These are phyloP conservation scores for Bruguiera hainesii DNA, from an alignment of 441 rosid genomes.

Conservation along the genomic window DNA sequence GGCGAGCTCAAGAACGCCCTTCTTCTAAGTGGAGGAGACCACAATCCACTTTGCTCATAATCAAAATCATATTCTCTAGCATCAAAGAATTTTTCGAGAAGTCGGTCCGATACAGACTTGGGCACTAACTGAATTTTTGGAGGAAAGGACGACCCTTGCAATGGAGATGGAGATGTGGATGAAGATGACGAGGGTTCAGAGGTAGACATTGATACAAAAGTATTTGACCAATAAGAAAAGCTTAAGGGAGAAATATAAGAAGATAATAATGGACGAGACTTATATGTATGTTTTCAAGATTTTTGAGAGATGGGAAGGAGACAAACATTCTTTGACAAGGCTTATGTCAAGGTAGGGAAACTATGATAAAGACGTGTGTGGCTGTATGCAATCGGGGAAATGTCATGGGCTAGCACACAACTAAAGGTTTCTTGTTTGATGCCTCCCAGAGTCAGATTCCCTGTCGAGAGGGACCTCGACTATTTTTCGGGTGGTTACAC, in stretches of 20 bases:
- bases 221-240: background rate
- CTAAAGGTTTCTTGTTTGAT: background rate
- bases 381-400: constrained; percentile 23
- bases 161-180: background rate
- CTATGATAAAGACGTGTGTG: constrained; percentile 42
- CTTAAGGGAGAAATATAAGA: background rate
- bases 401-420: constrained; percentile 17
- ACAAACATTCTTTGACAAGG: constrained; percentile 15
- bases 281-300: constrained; percentile 5
- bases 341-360: constrained; percentile 18
- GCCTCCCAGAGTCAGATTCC: background rate
- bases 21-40: constrained; percentile 75
- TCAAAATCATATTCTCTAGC: constrained; percentile 64
- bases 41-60: constrained; percentile 59
- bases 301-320: constrained; percentile 13
- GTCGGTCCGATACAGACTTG: constrained; percentile 55
- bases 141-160: constrained; percentile 18
- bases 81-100: constrained; percentile 64
- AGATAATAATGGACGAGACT: background rate
- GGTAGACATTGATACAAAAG: constrained; percentile 29
- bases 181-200: constrained; percentile 29
- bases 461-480: background rate
- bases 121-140: constrained; percentile 50
- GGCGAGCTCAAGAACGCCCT: constrained; percentile 59
- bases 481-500: background rate